A percentile compares a stretch with the other conserved stretches of the same genome.
Evolutionary conservation across 1,284 basidiomycete genomes (phyloP).

Genomic region (Anthracocystis panici-leucophaei): DNA sequence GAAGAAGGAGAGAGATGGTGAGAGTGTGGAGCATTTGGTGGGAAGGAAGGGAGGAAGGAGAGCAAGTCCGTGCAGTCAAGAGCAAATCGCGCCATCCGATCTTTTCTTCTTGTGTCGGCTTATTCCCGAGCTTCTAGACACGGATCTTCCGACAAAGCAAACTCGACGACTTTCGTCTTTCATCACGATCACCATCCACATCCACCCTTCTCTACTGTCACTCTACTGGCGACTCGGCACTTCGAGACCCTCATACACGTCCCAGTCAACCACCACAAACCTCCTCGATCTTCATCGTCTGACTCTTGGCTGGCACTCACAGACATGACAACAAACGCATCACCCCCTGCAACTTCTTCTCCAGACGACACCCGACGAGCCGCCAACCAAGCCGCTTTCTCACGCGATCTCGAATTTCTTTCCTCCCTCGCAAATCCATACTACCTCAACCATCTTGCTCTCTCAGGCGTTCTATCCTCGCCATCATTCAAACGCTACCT

Average conservation of each 20-base stretch:
- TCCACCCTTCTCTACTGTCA: background rate
- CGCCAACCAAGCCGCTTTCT: constrained; percentile 59
- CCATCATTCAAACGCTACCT: constrained; percentile 59
- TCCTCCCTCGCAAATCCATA: constrained; percentile 64
- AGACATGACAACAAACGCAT: constrained; percentile 4
- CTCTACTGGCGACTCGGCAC: background rate
- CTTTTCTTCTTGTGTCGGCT: constrained; percentile 22
- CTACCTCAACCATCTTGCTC: constrained; percentile 62
- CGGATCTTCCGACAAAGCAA: constrained; percentile 12
- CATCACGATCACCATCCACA: constrained; percentile 4
- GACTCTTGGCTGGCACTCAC: background rate
- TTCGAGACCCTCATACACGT: background rate
- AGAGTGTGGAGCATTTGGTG: background rate
- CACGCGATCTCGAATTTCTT: constrained; percentile 63
- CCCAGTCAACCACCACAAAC: background rate
- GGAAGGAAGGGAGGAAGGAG: background rate
- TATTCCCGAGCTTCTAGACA: constrained; percentile 23
- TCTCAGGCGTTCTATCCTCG: constrained; percentile 48
- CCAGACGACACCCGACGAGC: constrained; percentile 5
- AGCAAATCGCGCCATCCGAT: constrained; percentile 29
- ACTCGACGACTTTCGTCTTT: background rate
- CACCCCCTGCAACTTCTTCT: background rate
- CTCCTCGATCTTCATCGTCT: background rate
- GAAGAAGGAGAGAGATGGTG: constrained; percentile 3
- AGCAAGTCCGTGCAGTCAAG: constrained; percentile 3